Base-by-base conservation (phyloP, 2,329 filamentous ascomycete genomes). In the Cryphonectria carpinicola region DNA sequence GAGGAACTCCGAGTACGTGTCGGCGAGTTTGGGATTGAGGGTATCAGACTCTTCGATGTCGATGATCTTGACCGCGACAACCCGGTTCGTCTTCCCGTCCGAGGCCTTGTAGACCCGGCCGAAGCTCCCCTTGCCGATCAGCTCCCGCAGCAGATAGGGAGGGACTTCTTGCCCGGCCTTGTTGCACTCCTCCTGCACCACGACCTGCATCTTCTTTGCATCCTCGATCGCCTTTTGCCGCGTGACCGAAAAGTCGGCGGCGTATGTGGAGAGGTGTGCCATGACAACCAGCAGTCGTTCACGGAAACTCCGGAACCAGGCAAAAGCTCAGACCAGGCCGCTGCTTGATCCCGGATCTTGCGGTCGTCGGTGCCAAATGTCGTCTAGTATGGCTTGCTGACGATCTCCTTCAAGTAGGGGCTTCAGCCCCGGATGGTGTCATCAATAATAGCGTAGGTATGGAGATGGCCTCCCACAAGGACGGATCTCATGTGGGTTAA, bases 61-160 rank as follows among this genome's bases (percentile, higher is more conserved):
- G 77, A 95, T 93, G 75, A 95, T 95, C 81, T 96, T 94, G 77
- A 94, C 87, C 25, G 92, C 92, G 35, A 94, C 91, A 32, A 93
- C 81, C 73, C 86, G 79, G 56, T 82, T 81, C 3, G 82, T 83
- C 62, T 80, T 82, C 56, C 82, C 71, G 28, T 83, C 80, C 25
- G 80, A 83, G 43, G 85, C 90, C 79, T 92, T 93, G 81, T 92
- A 94, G 22, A 94, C 92, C 49, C 91, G 87, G 1, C 92, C 92
- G 77, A 91, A 93, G 72, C 88, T 89, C 60, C 92, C 92, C 78
- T 93, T 93, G 69, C 92, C 92, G 74, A 93, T 93, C 69, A 93
- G 83, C 79, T 93, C 91, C 17, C 87, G 84, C 49, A 94, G 88
- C n/a, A 86, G 85, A 74, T 93, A 93, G 19, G 85, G 86, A 1